Evolutionary conservation across 306 rosid species (phyloP).

Genomic region (Argentina anserina): DNA sequence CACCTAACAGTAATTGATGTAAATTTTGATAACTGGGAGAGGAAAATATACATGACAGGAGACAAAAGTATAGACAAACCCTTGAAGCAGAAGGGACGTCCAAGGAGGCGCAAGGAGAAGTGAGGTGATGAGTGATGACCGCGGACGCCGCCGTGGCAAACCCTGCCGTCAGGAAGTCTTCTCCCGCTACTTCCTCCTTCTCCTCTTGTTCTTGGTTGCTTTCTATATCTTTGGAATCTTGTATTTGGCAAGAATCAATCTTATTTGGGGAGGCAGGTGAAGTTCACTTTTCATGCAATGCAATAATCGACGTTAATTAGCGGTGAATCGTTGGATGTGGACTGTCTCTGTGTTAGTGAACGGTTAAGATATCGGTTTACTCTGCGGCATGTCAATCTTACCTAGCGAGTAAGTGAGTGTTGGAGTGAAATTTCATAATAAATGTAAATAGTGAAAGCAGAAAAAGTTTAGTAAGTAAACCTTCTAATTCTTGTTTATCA

Average conservation of each 20-base stretch:
- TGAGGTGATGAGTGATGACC: neutral
- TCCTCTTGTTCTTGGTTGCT: constrained; percentile 8
- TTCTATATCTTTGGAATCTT: constrained; percentile 19
- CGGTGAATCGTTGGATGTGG: neutral
- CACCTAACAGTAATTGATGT: neutral
- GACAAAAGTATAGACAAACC: constrained; percentile 33
- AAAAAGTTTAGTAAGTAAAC: neutral
- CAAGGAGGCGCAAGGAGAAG: neutral
- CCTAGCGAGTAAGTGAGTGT: neutral
- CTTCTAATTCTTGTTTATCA: neutral
- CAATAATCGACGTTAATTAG: neutral
- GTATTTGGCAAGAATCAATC: neutral
- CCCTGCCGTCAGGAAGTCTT: neutral
- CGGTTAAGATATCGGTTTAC: neutral
- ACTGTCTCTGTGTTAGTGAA: neutral
- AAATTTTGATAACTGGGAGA: neutral
- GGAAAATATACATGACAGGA: constrained; percentile 15
- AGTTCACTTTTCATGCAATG: neutral
- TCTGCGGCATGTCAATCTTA: neutral
- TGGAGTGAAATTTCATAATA: no score
- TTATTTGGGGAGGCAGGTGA: neutral
- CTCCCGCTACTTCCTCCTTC: neutral
- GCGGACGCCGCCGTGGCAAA: neutral
- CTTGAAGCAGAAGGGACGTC: constrained; percentile 14
- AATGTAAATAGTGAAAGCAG: neutral